Base-by-base conservation (phyloP, 768 basidiomycete species). In the Sarcodon sp. region DNA sequence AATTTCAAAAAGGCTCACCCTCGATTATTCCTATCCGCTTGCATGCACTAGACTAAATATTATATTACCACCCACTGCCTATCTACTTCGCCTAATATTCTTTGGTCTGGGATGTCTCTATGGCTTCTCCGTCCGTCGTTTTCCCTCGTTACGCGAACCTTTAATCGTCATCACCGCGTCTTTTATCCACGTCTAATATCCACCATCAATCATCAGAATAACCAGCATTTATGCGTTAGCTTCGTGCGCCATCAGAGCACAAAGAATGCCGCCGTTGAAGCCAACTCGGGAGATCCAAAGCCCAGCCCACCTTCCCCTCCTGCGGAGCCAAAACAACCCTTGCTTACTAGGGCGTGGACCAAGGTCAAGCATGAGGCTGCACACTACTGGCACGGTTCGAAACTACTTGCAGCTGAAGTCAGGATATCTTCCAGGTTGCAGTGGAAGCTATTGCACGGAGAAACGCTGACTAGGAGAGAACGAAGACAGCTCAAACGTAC, bases 351-450 rank as follows among this genome's bases (percentile, higher is more conserved):
- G 35, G 76, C 76, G 6, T 97, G 94, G 94, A 85, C 84, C 55
- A 87, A 81, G 56, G 81, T 97, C 52, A 99, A 97, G 69, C 88
- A 97, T 58, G 96, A 97, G 64, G 91, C 83, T 0, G 76, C 79
- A 50, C 94, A 99, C 63, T 99, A 98, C 63, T 98, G 93, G 93
- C 83, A 92, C 53, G 94, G 96, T 9, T 76, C 88, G 1, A 96
- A 96, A 61, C 78, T 99, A 4, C 73, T 99, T 44, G 91, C 88
- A 12, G 87, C 90, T 21, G 96, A 98, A 68, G 87, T 96, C 47
- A 80, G 86, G 53, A 97, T 98, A 53, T 90, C 88, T 18, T 69
- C 75, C 3, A 73, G 92, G 51, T 71, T 99, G 38, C 86, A 92
- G 57, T 87, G 84, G 79, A 90, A 93, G 68, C 80, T 98, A 45